phyloP scores from a whole-genome alignment of 23 red algal genomes.

The Gracilaria domingensis region DNA sequence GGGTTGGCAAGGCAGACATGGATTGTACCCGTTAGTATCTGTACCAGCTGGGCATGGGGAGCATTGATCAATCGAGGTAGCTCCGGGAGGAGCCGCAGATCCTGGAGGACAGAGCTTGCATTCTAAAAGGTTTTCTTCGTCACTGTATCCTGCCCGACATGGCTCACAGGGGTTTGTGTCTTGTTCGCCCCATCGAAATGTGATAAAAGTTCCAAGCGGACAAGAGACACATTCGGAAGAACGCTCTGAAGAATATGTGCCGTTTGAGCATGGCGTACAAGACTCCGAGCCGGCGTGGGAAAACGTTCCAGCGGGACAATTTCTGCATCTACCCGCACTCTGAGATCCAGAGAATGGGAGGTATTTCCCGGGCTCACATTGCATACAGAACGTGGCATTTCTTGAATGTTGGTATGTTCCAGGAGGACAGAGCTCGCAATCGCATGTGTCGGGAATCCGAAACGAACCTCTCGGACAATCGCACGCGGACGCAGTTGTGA shows the following conservation, averaged over 20 bases:
- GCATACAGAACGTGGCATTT: not conserved
- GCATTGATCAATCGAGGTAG: slow-evolving; percentile 13
- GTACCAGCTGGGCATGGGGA: not conserved
- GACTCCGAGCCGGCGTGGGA: not conserved
- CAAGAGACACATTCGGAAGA: not conserved
- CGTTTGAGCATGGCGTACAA: not conserved
- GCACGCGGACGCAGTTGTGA: too few species aligned
- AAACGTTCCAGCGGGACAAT: not conserved
- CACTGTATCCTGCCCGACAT: not conserved
- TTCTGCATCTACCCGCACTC: not conserved
- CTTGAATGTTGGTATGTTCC: not conserved
- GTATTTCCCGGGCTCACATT: not conserved
- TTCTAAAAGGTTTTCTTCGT: slow-evolving; percentile 12
- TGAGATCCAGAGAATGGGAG: not conserved
- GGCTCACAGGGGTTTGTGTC: not conserved
- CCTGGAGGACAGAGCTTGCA: slow-evolving; percentile 15
- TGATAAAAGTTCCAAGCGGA: not conserved
- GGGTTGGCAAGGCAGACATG: not conserved
- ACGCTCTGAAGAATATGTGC: not conserved
- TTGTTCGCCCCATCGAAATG: not conserved
- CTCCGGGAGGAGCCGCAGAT: not conserved
- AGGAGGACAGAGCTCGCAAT: not conserved
- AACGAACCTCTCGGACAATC: slow-evolving; percentile 17
- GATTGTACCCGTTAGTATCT: not conserved
- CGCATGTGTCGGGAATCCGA: not conserved